These are phyloP conservation scores for Halophytophthora polymorphica DNA, from an alignment of 352 stramenopile genomes.

Conservation along the genomic window DNA sequence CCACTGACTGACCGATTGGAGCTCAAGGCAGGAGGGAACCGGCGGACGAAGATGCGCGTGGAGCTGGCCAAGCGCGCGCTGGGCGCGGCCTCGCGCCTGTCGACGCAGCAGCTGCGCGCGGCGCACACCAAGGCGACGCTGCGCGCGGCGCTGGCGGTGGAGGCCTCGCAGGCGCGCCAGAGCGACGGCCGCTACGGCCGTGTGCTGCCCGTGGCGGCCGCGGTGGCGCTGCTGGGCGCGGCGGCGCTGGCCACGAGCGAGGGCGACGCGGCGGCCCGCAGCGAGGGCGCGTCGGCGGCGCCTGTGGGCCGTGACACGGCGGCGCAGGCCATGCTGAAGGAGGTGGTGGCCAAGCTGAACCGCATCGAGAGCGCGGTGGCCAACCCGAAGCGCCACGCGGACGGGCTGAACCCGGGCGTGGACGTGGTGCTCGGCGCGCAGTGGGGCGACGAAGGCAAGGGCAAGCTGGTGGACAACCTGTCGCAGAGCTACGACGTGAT, in stretches of 20 bases:
- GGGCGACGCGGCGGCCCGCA: constrained; percentile 23
- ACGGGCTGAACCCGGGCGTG: constrained; percentile 65
- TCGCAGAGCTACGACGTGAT: constrained; percentile 96
- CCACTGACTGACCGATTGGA: too few relatives aligned
- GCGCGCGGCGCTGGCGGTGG: constrained; percentile 42
- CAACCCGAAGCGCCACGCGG: constrained; percentile 72
- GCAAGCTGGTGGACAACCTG: constrained; percentile 96
- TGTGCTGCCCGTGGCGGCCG: constrained; percentile 21
- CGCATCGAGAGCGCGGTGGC: constrained; percentile 83
- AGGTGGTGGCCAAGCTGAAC: constrained; percentile 85
- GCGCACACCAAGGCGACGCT: constrained; percentile 33
- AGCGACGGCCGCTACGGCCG: constrained; percentile 12
- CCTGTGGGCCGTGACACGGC: constrained; percentile 46
- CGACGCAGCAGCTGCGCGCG: constrained; percentile 27
- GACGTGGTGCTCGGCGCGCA: constrained; percentile 96
- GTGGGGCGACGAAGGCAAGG: constrained; percentile 99
- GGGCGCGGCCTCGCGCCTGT: constrained; percentile 39
- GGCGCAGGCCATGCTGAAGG: constrained; percentile 73
- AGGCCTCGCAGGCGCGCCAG: constrained; percentile 31
- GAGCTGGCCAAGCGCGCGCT: constrained; percentile 42
- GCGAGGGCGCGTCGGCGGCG: constrained; percentile 26
- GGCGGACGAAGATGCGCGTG: constrained; percentile 48
- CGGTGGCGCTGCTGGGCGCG: constrained; percentile 27
- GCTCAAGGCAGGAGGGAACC: constrained; percentile 1
- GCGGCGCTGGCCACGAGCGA: constrained; percentile 22